These are phyloP conservation scores for Pythium myriotylum DNA, from an alignment of 352 stramenopile species.

Conservation along the genomic window DNA sequence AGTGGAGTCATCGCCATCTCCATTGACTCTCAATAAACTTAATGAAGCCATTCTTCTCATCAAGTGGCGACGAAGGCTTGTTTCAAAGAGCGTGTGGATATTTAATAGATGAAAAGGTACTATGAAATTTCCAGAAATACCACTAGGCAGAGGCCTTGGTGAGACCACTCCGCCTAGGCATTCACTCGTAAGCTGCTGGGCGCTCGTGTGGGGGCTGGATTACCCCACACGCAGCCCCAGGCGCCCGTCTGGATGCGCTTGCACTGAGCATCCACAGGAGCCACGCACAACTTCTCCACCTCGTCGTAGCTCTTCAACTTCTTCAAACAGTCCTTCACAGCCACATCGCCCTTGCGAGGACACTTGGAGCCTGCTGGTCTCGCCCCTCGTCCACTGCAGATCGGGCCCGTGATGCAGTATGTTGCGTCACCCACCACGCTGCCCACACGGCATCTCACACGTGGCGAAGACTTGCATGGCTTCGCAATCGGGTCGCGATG, in stretches of 20 bases:
- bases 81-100: no score
- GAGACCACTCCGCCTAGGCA: no score
- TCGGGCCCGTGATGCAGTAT: slow-evolving; percentile 67
- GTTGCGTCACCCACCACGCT: slow-evolving; percentile 74
- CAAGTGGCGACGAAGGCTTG: no score
- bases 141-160: no score
- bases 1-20: no score
- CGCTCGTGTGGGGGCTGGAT: background rate
- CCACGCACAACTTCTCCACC: slow-evolving; percentile 38
- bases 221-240: slow-evolving; percentile 58
- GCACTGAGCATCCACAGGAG: slow-evolving; percentile 49
- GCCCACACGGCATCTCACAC: slow-evolving; percentile 28
- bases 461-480: no score
- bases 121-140: no score
- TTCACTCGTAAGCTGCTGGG: background rate
- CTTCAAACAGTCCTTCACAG: slow-evolving; percentile 53
- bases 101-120: no score
- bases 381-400: slow-evolving; percentile 54
- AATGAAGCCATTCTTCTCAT: no score
- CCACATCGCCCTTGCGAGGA: slow-evolving; percentile 54
- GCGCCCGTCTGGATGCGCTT: slow-evolving; percentile 61
- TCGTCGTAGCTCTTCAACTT: slow-evolving; percentile 52
- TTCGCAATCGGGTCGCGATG: no score
- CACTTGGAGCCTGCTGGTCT: slow-evolving; percentile 44
- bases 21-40: no score